phyloP scores from a whole-genome alignment of 2,329 filamentous ascomycete species.

The Cladobotryum protrusum region DNA sequence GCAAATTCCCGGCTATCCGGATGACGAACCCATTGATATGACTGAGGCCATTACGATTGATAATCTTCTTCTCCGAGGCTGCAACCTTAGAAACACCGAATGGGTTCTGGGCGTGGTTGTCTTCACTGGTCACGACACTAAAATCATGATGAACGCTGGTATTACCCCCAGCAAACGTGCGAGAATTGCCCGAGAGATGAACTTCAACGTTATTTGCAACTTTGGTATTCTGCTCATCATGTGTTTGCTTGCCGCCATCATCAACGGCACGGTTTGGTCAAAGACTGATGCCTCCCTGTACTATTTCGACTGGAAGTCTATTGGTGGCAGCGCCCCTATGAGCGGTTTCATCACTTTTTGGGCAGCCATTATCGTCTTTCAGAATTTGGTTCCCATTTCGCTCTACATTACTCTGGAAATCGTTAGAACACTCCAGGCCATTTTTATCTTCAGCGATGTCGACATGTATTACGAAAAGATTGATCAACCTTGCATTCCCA shows the following conservation, averaged over 20 bases:
- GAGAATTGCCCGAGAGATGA: constrained; percentile 84
- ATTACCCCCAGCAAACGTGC: constrained; percentile 92
- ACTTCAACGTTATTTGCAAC: constrained; percentile 97
- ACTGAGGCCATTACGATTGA: constrained; percentile 91
- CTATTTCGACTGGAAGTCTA: constrained; percentile 81
- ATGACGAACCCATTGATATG: constrained; percentile 66
- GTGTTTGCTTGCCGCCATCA: constrained; percentile 79
- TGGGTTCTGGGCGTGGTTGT: constrained; percentile 90
- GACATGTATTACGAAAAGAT: constrained; percentile 96
- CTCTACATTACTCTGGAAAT: constrained; percentile 97
- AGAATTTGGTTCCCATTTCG: constrained; percentile 97
- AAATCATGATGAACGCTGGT: constrained; percentile 98
- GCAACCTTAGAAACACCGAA: constrained; percentile 89
- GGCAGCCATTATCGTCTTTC: constrained; percentile 89
- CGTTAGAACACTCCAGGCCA: constrained; percentile 82
- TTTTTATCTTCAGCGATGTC: constrained; percentile 95
- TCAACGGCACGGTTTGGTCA: constrained; percentile 78
- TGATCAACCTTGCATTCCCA: constrained; percentile 92
- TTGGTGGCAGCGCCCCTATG: constrained; percentile 65
- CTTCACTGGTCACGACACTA: constrained; percentile 93
- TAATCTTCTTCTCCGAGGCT: constrained; percentile 88
- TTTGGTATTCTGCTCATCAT: constrained; percentile 84
- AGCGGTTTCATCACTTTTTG: constrained; percentile 96
- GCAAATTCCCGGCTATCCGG: constrained; percentile 54
- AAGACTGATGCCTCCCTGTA: constrained; percentile 66